Percentiles rank a stretch among this genome's conserved stretches.
These are phyloP conservation scores for Catharanthus roseus DNA, from an alignment of 257 asterid species.

Conservation along the genomic window DNA sequence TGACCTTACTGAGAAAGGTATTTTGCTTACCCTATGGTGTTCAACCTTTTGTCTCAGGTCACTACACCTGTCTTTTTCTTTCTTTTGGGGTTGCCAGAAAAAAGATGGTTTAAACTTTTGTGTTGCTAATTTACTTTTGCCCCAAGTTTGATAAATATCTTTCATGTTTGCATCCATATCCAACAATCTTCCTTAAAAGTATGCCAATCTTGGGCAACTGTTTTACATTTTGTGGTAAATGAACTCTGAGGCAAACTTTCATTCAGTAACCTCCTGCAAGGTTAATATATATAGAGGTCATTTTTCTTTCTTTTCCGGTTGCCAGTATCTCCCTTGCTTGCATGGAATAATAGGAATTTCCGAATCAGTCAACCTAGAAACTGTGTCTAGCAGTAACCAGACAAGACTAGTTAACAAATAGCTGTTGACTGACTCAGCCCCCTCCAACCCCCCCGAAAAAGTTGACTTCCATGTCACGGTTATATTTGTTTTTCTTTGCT, in stretches of 20 bases:
- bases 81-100: background rate
- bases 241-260: background rate
- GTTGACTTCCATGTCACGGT: too few species aligned
- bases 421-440: background rate
- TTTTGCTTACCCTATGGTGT: constrained; percentile 16
- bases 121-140: background rate
- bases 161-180: background rate
- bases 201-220: background rate
- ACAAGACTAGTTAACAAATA: background rate
- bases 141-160: background rate
- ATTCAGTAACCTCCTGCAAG: background rate
- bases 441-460: too few species aligned
- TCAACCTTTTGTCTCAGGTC: background rate
- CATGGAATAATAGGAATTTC: background rate
- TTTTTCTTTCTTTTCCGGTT: background rate
- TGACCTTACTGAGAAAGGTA: constrained; percentile 49
- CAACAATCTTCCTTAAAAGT: background rate
- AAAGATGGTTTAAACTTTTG: background rate
- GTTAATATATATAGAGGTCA: background rate
- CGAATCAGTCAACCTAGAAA: constrained; percentile 1
- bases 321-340: background rate
- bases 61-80: background rate
- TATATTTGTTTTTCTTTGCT: background rate
- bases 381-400: background rate
- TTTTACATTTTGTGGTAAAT: background rate